Evolutionary conservation across 2,329 filamentous ascomycete species (phyloP), one percentile per base, ranked within the genome.

Genomic region (Dothideomycetidae sp.): DNA sequence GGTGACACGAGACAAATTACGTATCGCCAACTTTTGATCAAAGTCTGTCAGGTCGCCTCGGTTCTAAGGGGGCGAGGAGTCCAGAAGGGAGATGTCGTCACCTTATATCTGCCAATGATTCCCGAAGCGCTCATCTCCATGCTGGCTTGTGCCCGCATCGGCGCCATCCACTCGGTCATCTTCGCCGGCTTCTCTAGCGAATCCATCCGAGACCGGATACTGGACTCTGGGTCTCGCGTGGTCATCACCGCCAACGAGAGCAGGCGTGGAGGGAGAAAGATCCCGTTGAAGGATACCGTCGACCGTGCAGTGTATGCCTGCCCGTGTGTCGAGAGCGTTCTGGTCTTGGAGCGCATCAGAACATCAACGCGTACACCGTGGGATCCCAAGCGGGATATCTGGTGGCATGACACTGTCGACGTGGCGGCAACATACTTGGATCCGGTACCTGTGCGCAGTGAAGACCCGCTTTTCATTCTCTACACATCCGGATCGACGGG

Each of bases 321-420:
- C 63, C 88, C 88, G 12, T 78, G 83, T 50, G 81, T 98, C 47
- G 74, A 69, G 29, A 75, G 81, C 60, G 82, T 83, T 50, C 70
- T 98, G 28, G 90, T 98, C 40, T 96, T 78, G 71, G 88, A 93
- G 73, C 81, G 90, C 51, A 98, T 90, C 26, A 86, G 88, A 36
- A 78, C 85, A 33, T 84, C 94, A 37, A n/a, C n/a, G n/a, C n/a
- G n/a, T n/a, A 78, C 96, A 13, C 86, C 88, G 46, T 88, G 81
- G 81, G 93, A 84, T 36, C 63, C 74, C 48, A 85, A 84, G 47
- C 78, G 90, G 53, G 90, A 98, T 61, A 71, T 75, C 55, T 98
- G 90, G 90, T 98, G 90, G 90, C 85, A 96, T 61, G 90, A 96
- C 66, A 88, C 96, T 71, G 78, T 88, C 39, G 83, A 92, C 58